These are phyloP conservation scores for Veloporphyrellus conicus DNA, from an alignment of 1,284 basidiomycete genomes.

Conservation along the genomic window DNA sequence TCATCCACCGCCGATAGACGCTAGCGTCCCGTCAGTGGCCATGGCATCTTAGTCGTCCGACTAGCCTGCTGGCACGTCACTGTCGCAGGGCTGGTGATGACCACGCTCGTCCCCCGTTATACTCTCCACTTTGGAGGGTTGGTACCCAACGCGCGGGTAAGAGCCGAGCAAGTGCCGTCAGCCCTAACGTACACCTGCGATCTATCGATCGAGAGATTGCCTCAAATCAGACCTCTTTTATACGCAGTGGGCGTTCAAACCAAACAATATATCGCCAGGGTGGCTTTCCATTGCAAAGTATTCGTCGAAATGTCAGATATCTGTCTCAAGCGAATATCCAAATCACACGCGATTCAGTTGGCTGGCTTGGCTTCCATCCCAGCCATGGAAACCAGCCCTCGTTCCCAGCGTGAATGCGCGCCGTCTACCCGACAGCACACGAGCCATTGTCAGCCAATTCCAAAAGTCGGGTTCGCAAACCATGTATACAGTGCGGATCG, in stretches of 20 bases:
- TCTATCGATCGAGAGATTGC: not conserved
- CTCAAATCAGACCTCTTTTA: conserved; percentile 9
- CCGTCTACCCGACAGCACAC: too few species aligned
- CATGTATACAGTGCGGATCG: not conserved
- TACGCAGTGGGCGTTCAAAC: not conserved
- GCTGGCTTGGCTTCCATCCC: not conserved
- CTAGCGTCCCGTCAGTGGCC: not conserved
- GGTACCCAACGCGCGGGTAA: too few species aligned
- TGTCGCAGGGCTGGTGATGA: too few species aligned
- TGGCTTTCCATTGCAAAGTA: not conserved
- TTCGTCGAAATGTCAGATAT: not conserved
- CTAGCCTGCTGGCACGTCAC: not conserved
- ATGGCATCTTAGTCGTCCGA: not conserved
- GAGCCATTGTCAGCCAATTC: conserved; percentile 1
- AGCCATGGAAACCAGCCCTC: conserved; percentile 15
- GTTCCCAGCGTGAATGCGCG: conserved; percentile 1
- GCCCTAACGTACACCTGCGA: not conserved
- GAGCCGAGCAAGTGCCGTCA: not conserved
- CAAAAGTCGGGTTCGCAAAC: not conserved
- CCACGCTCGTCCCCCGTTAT: too few species aligned
- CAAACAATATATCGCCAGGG: conserved; percentile 6
- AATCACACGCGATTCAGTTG: not conserved
- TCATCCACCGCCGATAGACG: not conserved
- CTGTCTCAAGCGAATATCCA: not conserved
- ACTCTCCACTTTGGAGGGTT: too few species aligned